phyloP scores from a whole-genome alignment of 1,139 yeast species.

The Pichia sp. region DNA sequence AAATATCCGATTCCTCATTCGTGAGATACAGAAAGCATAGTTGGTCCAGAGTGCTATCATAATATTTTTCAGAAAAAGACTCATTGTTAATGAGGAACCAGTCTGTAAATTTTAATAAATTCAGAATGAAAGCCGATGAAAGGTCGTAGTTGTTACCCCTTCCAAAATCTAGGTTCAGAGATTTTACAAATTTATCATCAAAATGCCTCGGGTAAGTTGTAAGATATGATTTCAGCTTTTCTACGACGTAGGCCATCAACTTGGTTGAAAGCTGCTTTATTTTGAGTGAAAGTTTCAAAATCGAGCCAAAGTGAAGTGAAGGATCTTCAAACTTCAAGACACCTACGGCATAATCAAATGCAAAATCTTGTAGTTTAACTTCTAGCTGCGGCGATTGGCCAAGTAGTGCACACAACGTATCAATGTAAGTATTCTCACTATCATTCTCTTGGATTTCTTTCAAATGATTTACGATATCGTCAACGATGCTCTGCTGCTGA shows the following conservation, averaged over 20 bases:
- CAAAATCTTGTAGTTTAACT: conserved; percentile 26
- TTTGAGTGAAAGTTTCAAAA: conserved; percentile 18
- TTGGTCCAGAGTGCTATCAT: conserved; percentile 23
- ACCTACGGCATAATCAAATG: conserved; percentile 26
- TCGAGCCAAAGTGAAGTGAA: conserved; percentile 6
- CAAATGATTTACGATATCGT: conserved; percentile 10
- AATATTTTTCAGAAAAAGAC: conserved; percentile 3
- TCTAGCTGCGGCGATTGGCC: conserved; percentile 31
- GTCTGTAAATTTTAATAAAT: conserved; percentile 22
- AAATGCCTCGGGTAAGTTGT: conserved; percentile 19
- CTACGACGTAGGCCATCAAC: conserved; percentile 12
- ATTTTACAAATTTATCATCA: conserved; percentile 9
- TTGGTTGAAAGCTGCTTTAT: conserved; percentile 12
- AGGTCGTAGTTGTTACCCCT: conserved; percentile 10
- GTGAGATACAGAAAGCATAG: conserved; percentile 35
- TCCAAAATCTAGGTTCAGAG: background rate
- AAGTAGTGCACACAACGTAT: conserved; percentile 38
- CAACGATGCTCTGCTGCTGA: conserved; percentile 25
- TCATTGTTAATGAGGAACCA: conserved; percentile 23
- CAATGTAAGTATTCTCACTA: conserved; percentile 20
- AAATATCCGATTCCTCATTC: conserved; percentile 34
- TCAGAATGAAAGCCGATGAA: conserved; percentile 8
- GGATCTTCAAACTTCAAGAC: conserved; percentile 9
- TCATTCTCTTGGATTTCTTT: background rate
- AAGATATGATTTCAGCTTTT: conserved; percentile 10